Evolutionary conservation across 176 grass and related monocot genomes (phyloP).

Genomic region (Dendrocalamus sinicus): DNA sequence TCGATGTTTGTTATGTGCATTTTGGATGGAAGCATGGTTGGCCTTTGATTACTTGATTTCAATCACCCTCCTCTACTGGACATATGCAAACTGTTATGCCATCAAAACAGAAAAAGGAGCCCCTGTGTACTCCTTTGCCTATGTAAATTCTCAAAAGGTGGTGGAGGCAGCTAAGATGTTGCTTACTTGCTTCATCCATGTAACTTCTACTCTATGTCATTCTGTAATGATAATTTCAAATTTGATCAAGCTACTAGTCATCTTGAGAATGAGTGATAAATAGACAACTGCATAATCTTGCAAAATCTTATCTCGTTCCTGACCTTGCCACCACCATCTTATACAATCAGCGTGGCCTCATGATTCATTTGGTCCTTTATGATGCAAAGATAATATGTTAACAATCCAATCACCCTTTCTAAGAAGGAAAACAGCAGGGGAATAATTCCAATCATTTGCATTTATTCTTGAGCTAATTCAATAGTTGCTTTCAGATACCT

Average conservation of each 20-base stretch:
- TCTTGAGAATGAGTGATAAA: neutral
- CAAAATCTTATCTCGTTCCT: constrained; percentile 1
- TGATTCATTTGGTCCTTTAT: constrained; percentile 11
- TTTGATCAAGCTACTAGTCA: neutral
- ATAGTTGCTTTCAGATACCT: neutral
- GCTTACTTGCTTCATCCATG: neutral
- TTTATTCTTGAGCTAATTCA: constrained; percentile 13
- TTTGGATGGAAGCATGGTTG: constrained; percentile 10
- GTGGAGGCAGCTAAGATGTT: neutral
- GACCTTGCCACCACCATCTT: neutral
- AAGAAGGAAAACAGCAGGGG: neutral
- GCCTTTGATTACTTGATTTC: neutral
- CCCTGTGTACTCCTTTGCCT: neutral
- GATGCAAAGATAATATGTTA: neutral
- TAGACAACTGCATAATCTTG: constrained; percentile 24
- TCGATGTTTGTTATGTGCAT: neutral
- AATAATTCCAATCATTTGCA: neutral
- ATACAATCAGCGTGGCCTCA: neutral
- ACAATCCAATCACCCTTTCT: neutral
- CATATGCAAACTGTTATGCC: neutral
- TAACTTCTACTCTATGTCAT: neutral
- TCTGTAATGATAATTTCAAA: neutral
- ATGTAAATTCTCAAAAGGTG: constrained; percentile 17
- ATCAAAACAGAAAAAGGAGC: constrained; percentile 11
- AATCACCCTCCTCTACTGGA: neutral